These are phyloP conservation scores for Aspergillus spinulosporus DNA, from an alignment of 2,329 filamentous ascomycete genomes.

Conservation along the genomic window DNA sequence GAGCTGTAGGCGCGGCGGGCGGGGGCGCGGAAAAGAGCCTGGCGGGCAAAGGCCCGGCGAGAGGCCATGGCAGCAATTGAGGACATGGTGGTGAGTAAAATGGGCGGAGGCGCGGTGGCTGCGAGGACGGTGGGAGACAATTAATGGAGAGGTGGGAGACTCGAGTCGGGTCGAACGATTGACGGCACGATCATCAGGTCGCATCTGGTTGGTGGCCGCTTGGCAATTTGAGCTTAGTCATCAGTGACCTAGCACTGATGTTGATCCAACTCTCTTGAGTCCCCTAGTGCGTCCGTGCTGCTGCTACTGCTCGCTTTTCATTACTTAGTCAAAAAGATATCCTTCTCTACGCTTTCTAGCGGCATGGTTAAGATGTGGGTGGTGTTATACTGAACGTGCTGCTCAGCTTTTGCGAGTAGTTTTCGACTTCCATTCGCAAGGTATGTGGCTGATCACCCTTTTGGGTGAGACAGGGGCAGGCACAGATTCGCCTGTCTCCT, in stretches of 20 bases:
- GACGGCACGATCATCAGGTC: conserved; percentile 34
- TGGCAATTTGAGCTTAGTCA: conserved; percentile 22
- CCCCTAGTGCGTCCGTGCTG: conserved; percentile 1
- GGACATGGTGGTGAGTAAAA: conserved; percentile 36
- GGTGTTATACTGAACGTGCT: conserved; percentile 9
- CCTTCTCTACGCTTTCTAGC: conserved; percentile 5
- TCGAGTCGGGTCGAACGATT: conserved; percentile 33
- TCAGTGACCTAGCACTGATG: neutral
- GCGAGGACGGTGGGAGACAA: conserved; percentile 18
- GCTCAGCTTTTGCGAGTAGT: neutral
- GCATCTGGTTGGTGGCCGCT: conserved; percentile 25
- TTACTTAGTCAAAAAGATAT: neutral
- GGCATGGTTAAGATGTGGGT: conserved; percentile 3
- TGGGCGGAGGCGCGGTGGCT: conserved; percentile 18
- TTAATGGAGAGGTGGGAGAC: conserved; percentile 27
- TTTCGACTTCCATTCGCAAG: conserved; percentile 11
- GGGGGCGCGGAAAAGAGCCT: conserved; percentile 43
- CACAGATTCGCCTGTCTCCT: neutral
- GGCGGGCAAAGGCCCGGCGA: conserved; percentile 45
- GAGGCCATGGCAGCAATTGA: conserved; percentile 45
- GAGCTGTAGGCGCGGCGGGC: conserved; percentile 42
- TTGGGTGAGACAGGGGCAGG: conserved; percentile 7
- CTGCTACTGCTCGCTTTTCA: conserved; percentile 1
- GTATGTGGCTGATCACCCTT: conserved; percentile 16
- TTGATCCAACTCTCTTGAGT: too few species aligned